These are phyloP conservation scores for Ophiostoma pallidulum DNA, from an alignment of 2,329 filamentous ascomycete genomes.

Conservation along the genomic window DNA sequence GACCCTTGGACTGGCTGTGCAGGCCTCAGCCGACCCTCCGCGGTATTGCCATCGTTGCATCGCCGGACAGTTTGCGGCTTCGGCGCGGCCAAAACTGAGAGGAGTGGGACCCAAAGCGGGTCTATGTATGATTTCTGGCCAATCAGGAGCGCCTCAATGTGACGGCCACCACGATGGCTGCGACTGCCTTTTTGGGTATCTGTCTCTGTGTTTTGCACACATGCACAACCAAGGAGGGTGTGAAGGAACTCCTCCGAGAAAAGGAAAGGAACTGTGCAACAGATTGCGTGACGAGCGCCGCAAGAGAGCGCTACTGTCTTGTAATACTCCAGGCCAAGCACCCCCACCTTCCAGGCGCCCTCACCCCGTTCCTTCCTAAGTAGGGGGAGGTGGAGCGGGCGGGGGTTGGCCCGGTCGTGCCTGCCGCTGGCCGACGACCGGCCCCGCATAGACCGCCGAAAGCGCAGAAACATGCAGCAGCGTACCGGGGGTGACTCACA, in stretches of 20 bases:
- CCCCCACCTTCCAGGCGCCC: too few species aligned
- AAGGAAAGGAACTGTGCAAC: not conserved
- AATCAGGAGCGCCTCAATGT: not conserved
- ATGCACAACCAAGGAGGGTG: not conserved
- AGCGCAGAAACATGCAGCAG: conserved; percentile 1
- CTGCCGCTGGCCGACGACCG: conserved; percentile 6
- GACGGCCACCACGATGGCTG: not conserved
- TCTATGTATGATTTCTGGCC: not conserved
- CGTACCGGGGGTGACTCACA: too few species aligned
- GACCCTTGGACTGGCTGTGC: too few species aligned
- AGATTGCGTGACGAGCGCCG: too few species aligned
- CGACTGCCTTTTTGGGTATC: conserved; percentile 5
- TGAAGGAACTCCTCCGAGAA: not conserved
- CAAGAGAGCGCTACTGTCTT: too few species aligned
- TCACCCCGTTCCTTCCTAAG: conserved; percentile 4
- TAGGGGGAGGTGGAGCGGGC: too few species aligned
- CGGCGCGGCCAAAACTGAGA: conserved; percentile 5
- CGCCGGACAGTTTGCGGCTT: conserved; percentile 7
- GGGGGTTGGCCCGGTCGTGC: conserved; percentile 3
- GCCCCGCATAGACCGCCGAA: conserved; percentile 4
- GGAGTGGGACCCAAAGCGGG: conserved; percentile 5
- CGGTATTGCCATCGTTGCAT: too few species aligned
- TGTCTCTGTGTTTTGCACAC: not conserved
- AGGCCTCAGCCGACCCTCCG: too few species aligned
- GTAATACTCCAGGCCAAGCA: too few species aligned